Percentiles rank a stretch among this genome's conserved stretches.
phyloP scores from a whole-genome alignment of 106 monocot species.

The Gastrodia elata region DNA sequence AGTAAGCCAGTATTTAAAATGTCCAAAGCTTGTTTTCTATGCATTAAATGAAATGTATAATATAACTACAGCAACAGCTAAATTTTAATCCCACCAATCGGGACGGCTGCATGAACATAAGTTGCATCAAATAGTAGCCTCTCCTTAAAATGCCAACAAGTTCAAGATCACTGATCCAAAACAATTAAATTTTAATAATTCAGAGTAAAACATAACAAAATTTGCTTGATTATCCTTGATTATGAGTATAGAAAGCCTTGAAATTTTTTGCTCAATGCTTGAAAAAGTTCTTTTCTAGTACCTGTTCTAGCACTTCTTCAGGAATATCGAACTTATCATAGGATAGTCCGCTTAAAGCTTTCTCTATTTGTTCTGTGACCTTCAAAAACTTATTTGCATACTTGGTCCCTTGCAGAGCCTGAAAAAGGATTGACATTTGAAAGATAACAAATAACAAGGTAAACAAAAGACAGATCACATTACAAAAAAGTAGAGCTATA shows the following conservation, averaged over 20 bases:
- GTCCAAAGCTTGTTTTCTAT: too few relatives aligned
- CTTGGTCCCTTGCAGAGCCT: constrained; percentile 44
- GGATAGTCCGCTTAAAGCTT: constrained; percentile 43
- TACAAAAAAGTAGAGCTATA: background rate
- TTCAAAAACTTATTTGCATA: constrained; percentile 30
- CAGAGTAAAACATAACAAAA: background rate
- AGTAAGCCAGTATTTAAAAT: background rate
- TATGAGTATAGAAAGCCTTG: background rate
- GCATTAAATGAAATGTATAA: too few relatives aligned
- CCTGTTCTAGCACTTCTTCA: constrained; percentile 86
- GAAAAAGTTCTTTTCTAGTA: constrained; percentile 13
- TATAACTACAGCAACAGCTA: too few relatives aligned
- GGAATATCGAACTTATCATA: constrained; percentile 57
- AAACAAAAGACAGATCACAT: background rate
- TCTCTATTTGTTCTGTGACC: constrained; percentile 49
- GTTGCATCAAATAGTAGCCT: too few relatives aligned
- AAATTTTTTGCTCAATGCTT: background rate
- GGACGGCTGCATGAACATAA: too few relatives aligned
- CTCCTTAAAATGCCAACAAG: background rate
- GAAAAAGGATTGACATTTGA: constrained; percentile 1
- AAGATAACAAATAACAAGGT: background rate
- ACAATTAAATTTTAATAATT: background rate
- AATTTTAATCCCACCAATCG: background rate
- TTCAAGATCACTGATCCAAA: background rate
- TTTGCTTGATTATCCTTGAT: background rate